These are phyloP conservation scores for Cornus suecica DNA, from an alignment of 148 eudicot species.

Conservation along the genomic window DNA sequence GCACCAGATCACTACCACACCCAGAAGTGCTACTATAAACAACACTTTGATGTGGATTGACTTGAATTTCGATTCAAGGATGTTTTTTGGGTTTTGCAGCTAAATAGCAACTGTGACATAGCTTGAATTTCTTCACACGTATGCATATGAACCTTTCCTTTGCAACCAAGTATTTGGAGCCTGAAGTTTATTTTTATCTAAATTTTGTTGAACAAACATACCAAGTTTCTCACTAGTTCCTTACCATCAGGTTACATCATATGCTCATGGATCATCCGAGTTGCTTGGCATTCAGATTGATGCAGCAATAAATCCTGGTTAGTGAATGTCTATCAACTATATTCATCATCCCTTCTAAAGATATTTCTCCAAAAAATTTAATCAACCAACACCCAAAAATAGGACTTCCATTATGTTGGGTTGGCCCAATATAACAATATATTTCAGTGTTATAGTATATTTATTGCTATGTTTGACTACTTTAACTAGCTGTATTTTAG, in stretches of 20 bases:
- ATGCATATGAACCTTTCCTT: not conserved
- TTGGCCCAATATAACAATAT: not conserved
- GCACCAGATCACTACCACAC: not conserved
- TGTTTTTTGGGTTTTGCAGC: not conserved
- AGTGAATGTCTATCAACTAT: slow-evolving; percentile 17
- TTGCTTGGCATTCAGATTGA: slow-evolving; percentile 93
- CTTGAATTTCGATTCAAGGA: too few species aligned
- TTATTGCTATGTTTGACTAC: slow-evolving; percentile 13
- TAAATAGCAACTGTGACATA: not conserved
- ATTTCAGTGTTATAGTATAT: not conserved
- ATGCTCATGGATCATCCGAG: slow-evolving; percentile 90
- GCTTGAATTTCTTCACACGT: not conserved
- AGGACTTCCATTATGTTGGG: not conserved
- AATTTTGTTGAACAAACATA: not conserved
- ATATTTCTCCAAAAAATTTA: not conserved
- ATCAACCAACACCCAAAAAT: not conserved
- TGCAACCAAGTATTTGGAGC: not conserved
- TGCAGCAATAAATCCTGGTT: slow-evolving; percentile 97
- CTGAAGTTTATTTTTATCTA: not conserved
- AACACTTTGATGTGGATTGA: not conserved
- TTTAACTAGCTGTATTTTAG: slow-evolving; percentile 38
- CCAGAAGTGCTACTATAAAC: not conserved
- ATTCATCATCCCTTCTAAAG: not conserved
- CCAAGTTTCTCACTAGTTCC: slow-evolving; percentile 14
- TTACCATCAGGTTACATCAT: slow-evolving; percentile 70